Percentiles rank a stretch among this genome's conserved stretches.
Evolutionary conservation across 2,329 filamentous ascomycete genomes (phyloP).

Genomic region (Pleomassaria siparia): DNA sequence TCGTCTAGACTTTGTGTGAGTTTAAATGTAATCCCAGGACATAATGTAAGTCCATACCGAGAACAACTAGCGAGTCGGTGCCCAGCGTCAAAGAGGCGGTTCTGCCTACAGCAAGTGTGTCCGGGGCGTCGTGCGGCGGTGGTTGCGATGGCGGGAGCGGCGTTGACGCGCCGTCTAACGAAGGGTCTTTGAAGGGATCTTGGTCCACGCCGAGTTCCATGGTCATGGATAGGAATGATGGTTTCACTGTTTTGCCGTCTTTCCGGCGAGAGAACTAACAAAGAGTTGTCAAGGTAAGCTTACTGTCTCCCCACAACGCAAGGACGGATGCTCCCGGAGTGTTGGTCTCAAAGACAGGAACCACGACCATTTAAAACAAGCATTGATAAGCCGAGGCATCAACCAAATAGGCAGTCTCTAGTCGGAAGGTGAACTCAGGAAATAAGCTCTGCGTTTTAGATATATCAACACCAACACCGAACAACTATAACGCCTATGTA

Average conservation of each 20-base stretch:
- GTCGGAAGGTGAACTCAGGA: too few relatives aligned
- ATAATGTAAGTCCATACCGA: constrained; percentile 47
- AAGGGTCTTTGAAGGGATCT: constrained; percentile 35
- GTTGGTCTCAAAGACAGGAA: constrained; percentile 12
- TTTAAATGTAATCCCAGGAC: not conserved
- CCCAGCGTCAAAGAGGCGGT: constrained; percentile 63
- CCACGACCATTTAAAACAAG: constrained; percentile 5
- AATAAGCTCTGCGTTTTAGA: too few relatives aligned
- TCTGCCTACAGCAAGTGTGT: constrained; percentile 57
- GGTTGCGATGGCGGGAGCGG: constrained; percentile 8
- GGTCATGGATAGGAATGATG: constrained; percentile 16
- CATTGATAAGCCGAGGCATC: constrained; percentile 16
- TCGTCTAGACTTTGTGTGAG: constrained; percentile 48
- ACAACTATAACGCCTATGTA: too few relatives aligned
- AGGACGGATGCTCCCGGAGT: constrained; percentile 12
- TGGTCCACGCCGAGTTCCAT: constrained; percentile 26
- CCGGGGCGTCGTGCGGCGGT: constrained; percentile 14
- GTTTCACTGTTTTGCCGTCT: constrained; percentile 7
- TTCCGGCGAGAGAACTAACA: not conserved
- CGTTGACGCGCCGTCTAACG: constrained; percentile 14
- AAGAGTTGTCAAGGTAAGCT: constrained; percentile 4
- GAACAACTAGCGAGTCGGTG: constrained; percentile 61
- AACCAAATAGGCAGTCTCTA: constrained; percentile 5
- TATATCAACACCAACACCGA: too few relatives aligned
- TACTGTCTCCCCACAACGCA: not conserved